phyloP scores from a whole-genome alignment of 2,329 filamentous ascomycete genomes.

The Didymellaceae sp. region DNA sequence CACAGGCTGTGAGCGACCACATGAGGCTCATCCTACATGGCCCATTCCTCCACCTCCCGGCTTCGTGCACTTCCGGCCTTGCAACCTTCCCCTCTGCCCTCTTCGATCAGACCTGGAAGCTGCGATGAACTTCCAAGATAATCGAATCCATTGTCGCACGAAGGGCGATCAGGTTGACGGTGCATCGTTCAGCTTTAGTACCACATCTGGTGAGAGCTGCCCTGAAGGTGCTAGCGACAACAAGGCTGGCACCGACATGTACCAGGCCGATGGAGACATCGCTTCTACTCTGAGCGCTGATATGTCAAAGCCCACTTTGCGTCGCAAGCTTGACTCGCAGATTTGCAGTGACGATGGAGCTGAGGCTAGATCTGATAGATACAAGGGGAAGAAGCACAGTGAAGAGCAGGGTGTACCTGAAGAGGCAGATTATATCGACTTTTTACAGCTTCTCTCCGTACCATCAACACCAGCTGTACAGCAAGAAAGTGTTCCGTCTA shows the following conservation, averaged over 20 bases:
- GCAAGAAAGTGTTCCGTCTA: slow-evolving; percentile 8
- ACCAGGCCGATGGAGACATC: background rate
- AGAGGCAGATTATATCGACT: slow-evolving; percentile 6
- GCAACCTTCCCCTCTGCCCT: slow-evolving; percentile 28
- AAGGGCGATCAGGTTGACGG: slow-evolving; percentile 21
- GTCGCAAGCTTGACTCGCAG: no score
- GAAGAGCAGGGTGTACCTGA: background rate
- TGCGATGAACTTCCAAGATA: background rate
- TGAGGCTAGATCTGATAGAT: background rate
- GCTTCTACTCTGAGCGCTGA: background rate
- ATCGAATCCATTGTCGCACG: background rate
- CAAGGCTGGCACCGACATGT: slow-evolving; percentile 7
- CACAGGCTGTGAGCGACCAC: slow-evolving; percentile 17
- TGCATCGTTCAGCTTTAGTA: slow-evolving; percentile 5
- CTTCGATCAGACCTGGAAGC: slow-evolving; percentile 22
- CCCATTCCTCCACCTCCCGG: slow-evolving; percentile 25
- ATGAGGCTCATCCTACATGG: slow-evolving; percentile 31
- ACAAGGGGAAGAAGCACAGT: background rate
- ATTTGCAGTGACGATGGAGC: no score
- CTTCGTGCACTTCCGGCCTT: slow-evolving; percentile 25
- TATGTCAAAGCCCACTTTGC: no score
- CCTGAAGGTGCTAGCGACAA: background rate
- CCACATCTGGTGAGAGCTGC: slow-evolving; percentile 8
- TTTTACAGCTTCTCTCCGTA: background rate
- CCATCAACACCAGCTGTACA: background rate